Evolutionary conservation across 2,329 filamentous ascomycete species (phyloP), one percentile per base, ranked within the genome.

Genomic region (Huntiella abstrusa): DNA sequence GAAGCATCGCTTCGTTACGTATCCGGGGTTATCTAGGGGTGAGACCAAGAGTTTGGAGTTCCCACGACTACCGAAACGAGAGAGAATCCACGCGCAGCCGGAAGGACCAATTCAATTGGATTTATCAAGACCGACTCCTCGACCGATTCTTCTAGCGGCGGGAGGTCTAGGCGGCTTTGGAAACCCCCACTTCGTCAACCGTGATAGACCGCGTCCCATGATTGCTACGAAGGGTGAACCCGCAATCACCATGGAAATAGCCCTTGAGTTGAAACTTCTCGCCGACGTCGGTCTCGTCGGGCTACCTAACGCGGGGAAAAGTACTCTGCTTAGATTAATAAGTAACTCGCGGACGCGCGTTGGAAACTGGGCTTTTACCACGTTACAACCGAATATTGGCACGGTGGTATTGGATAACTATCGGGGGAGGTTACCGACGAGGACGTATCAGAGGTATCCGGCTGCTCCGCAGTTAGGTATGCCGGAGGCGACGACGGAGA

Each of bases 341-440:
- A 93, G 80, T 55, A 87, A 87, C 59, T 92, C 83, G 58, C 80
- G 86, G 50, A 84, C 91, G 1, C 75, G 91, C 35, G 77, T 98
- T 28, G 91, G 91, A 36, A 79, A 83, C 59, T 98, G 91, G 91
- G 88, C 86, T 7, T 98, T 98, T 60, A 98, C 91, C 3, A 98
- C 91, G 0, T 69, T 98, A 6, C 80, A 87, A 54, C 91, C 91
- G 2, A 95, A 93, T 54, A 92, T 98, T 46, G 91, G 91, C 43
- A 98, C 91, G 1, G 85, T 98, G 5, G 80, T 96, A 11, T 72
- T 98, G 8, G 91, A 98, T 60, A 75, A 87, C 58, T 75, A 91
- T 64, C 78, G 77, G 49, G 85, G 87, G 2, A 75, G 83, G 0
- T 41, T 45, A 16, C 47, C 47, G 16, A 19, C 33, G 33, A 59